These are phyloP conservation scores for Cucumis cinereus DNA, from an alignment of 306 rosid species.

Conservation along the genomic window DNA sequence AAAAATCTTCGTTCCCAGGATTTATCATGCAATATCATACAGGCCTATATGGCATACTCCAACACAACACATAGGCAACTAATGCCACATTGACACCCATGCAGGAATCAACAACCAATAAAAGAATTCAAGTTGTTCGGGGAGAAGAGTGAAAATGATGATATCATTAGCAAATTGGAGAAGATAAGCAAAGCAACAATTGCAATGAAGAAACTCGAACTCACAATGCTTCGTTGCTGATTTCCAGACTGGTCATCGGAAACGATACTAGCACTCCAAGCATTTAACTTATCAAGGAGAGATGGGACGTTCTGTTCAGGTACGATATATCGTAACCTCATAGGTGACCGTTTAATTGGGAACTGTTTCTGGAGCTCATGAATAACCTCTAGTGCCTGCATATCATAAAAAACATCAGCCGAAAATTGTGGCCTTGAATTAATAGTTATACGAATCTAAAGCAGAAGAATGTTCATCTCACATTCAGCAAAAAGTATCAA, in stretches of 20 bases:
- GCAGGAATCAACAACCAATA: background rate
- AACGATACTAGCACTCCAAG: constrained; percentile 49
- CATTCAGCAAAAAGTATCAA: background rate
- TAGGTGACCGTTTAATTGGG: constrained; percentile 85
- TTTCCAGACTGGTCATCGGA: constrained; percentile 60
- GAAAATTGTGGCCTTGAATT: background rate
- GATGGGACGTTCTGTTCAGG: constrained; percentile 36
- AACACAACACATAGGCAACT: background rate
- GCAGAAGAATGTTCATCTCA: background rate
- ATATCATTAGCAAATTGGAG: background rate
- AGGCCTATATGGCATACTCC: background rate
- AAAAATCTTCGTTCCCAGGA: background rate
- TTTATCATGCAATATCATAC: background rate
- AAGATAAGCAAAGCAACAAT: background rate
- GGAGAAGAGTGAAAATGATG: background rate
- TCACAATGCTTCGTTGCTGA: constrained; percentile 48
- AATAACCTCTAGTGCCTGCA: constrained; percentile 82
- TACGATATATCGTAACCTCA: constrained; percentile 48
- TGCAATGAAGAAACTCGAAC: constrained; percentile 7
- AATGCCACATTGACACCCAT: background rate
- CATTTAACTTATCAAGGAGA: constrained; percentile 55
- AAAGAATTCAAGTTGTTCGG: background rate
- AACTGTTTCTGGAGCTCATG: constrained; percentile 95
- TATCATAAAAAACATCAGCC: constrained; percentile 5
- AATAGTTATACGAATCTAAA: background rate